phyloP scores from a whole-genome alignment of 1,284 basidiomycete species.

The Phellopilus nigrolimitatus region DNA sequence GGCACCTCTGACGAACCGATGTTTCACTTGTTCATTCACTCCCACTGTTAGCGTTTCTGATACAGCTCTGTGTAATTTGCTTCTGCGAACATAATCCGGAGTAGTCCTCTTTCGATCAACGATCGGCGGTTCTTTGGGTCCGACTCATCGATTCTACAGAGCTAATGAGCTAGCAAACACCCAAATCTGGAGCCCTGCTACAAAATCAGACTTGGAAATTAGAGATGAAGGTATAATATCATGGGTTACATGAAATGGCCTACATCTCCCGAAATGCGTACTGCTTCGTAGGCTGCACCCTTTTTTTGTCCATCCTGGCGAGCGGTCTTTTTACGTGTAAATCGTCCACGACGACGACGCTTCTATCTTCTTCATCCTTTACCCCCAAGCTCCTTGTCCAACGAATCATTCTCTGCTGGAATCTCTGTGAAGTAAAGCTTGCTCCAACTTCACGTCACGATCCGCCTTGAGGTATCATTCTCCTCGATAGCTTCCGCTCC shows the following conservation, averaged over 20 bases:
- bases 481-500: not conserved
- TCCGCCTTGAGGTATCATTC: not conserved
- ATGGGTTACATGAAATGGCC: too few species aligned
- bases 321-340: conserved; percentile 12
- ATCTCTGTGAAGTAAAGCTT: not conserved
- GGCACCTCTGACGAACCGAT: not conserved
- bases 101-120: not conserved
- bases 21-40: not conserved
- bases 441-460: not conserved
- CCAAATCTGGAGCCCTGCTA: not conserved
- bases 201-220: not conserved
- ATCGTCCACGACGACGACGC: not conserved
- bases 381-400: not conserved
- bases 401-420: not conserved
- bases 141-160: not conserved
- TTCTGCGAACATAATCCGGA: not conserved
- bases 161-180: not conserved
- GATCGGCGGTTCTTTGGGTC: too few species aligned
- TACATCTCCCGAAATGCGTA: not conserved
- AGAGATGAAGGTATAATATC: too few species aligned
- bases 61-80: not conserved
- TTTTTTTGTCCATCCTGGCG: not conserved
- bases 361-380: not conserved
- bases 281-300: not conserved
- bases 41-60: not conserved